phyloP scores from a whole-genome alignment of 2,329 filamentous ascomycete genomes.

The Trichoderma pleuroti region DNA sequence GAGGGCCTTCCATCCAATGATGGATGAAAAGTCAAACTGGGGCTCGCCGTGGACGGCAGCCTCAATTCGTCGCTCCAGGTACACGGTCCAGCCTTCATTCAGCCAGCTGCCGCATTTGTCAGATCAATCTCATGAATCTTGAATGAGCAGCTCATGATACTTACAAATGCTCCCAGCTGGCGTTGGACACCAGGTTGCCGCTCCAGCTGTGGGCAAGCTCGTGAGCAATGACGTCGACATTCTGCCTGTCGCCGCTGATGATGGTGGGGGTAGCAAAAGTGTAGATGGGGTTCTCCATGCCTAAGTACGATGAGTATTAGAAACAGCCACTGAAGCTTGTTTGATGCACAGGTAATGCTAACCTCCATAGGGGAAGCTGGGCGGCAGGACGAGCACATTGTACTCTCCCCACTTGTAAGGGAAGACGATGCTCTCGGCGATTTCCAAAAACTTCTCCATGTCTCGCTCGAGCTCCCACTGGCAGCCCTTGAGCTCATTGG shows the following conservation, averaged over 20 bases:
- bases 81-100: constrained; percentile 87
- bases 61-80: constrained; percentile 82
- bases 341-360: constrained; percentile 30
- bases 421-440: constrained; percentile 76
- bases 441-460: constrained; percentile 87
- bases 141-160: constrained; percentile 25
- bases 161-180: constrained; percentile 77
- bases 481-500: constrained; percentile 77
- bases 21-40: constrained; percentile 88
- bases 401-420: constrained; percentile 94
- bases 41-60: constrained; percentile 75
- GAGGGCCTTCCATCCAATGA: constrained; percentile 91
- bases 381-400: constrained; percentile 86
- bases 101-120: constrained; percentile 49
- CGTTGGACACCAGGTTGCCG: constrained; percentile 77
- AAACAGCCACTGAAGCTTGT: not conserved
- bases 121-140: not conserved
- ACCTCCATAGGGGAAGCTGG: constrained; percentile 85
- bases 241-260: constrained; percentile 85
- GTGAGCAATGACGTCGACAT: constrained; percentile 94
- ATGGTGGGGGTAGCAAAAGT: constrained; percentile 95
- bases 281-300: constrained; percentile 90
- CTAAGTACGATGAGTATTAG: constrained; percentile 35
- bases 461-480: constrained; percentile 90
- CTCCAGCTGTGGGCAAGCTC: constrained; percentile 78